Conservation (phyloP, 2,329 filamentous ascomycete genomes). For the Alternaria rosae region DNA sequence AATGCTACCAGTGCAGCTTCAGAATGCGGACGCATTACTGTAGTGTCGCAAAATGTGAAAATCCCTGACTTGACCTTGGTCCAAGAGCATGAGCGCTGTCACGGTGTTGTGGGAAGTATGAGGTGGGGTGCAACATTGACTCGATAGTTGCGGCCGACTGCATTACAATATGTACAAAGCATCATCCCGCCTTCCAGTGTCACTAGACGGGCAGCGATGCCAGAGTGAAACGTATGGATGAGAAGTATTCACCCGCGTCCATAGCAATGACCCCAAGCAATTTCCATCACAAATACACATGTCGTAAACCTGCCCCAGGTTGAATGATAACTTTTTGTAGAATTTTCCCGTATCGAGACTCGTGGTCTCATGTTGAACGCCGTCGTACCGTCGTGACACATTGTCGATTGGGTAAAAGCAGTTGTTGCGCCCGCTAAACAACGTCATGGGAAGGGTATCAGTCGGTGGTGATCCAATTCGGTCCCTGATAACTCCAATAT, state of each 20-base stretch:
- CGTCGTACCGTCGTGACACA: conserved; percentile 30
- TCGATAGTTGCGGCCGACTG: conserved; percentile 19
- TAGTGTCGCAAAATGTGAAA: background rate
- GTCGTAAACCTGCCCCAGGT: conserved; percentile 6
- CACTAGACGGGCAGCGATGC: conserved; percentile 18
- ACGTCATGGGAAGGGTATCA: conserved; percentile 27
- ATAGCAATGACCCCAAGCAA: background rate
- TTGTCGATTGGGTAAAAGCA: conserved; percentile 14
- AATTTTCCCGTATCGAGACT: conserved; percentile 21
- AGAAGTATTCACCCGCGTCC: background rate
- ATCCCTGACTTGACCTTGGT: background rate
- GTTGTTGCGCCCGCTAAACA: conserved; percentile 43
- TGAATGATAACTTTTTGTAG: conserved; percentile 37
- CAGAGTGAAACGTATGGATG: conserved; percentile 9
- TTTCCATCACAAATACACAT: conserved; percentile 14
- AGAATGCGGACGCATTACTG: background rate
- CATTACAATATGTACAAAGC: conserved; percentile 35
- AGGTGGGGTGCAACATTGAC: conserved; percentile 12
- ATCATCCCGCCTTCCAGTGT: conserved; percentile 15
- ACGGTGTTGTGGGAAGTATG: background rate
- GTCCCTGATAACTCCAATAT: conserved; percentile 7
- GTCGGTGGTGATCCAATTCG: background rate
- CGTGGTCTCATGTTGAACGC: conserved; percentile 28
- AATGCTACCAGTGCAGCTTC: background rate
- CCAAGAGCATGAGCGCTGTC: background rate